phyloP scores from a whole-genome alignment of 2,329 filamentous ascomycete genomes.

The Neodidymelliopsis sp. region DNA sequence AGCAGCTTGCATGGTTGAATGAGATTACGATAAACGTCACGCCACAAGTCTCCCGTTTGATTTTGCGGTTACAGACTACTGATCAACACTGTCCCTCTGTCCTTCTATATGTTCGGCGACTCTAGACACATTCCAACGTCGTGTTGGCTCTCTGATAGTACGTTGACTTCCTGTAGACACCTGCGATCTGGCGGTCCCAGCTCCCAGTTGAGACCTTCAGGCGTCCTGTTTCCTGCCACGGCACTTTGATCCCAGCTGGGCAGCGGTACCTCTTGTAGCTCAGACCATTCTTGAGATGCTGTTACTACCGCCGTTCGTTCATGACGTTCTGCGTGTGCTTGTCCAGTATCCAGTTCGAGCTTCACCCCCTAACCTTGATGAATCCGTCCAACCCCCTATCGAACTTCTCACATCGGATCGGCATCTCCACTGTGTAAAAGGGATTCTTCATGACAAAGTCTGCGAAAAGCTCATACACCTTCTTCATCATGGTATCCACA shows the following conservation, averaged over 20 bases:
- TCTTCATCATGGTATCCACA: slow-evolving; percentile 81
- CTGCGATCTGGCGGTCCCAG: too few relatives aligned
- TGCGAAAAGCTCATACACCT: slow-evolving; percentile 92
- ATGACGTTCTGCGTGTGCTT: not conserved
- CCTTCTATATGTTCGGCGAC: not conserved
- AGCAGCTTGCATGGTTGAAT: slow-evolving; percentile 25
- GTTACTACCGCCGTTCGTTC: not conserved
- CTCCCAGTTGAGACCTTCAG: not conserved
- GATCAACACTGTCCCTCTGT: not conserved
- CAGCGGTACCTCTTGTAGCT: not conserved
- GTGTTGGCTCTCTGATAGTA: too few relatives aligned
- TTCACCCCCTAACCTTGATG: slow-evolving; percentile 63
- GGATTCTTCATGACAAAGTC: slow-evolving; percentile 99
- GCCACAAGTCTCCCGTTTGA: not conserved
- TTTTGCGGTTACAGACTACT: not conserved
- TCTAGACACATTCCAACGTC: too few relatives aligned
- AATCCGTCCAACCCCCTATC: slow-evolving; percentile 85
- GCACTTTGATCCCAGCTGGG: not conserved
- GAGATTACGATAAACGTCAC: slow-evolving; percentile 20
- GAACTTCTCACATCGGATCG: slow-evolving; percentile 92
- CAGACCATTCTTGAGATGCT: not conserved
- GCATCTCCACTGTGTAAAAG: slow-evolving; percentile 98
- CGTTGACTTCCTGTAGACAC: too few relatives aligned
- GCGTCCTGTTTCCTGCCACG: not conserved
- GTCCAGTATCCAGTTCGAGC: not conserved